These are phyloP conservation scores for Croton setiger DNA, from an alignment of 441 rosid species.

Conservation along the genomic window DNA sequence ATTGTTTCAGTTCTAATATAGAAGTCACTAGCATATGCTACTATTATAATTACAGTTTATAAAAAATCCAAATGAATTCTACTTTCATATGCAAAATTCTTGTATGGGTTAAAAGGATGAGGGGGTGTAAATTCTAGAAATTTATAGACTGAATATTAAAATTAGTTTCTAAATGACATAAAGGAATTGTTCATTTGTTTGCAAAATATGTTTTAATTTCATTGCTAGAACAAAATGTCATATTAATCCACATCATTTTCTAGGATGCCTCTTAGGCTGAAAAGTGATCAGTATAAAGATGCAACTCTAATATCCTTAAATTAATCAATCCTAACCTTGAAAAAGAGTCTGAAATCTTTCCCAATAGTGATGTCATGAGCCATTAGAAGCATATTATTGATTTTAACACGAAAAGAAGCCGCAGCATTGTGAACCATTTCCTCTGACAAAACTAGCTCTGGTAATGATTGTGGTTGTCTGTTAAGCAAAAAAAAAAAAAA, in stretches of 20 bases:
- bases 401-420: conserved; percentile 82
- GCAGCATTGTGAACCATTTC: conserved; percentile 92
- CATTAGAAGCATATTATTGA: conserved; percentile 78
- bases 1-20: not conserved
- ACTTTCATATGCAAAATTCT: too few relatives aligned
- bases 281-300: not conserved
- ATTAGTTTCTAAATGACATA: too few relatives aligned
- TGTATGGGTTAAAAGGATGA: too few relatives aligned
- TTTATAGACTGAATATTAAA: too few relatives aligned
- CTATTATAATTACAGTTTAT: not conserved
- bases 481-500: not conserved
- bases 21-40: not conserved
- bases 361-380: conserved; percentile 95
- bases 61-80: not conserved
- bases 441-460: conserved; percentile 87
- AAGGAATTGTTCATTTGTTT: too few relatives aligned
- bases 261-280: not conserved
- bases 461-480: conserved; percentile 62
- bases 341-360: conserved; percentile 85
- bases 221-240: not conserved
- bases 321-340: conserved; percentile 49
- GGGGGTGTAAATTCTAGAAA: too few relatives aligned
- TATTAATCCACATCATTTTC: not conserved
- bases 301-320: not conserved
- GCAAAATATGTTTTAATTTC: too few relatives aligned